phyloP scores from a whole-genome alignment of 1,284 basidiomycete species.

The Trametes polyzona region DNA sequence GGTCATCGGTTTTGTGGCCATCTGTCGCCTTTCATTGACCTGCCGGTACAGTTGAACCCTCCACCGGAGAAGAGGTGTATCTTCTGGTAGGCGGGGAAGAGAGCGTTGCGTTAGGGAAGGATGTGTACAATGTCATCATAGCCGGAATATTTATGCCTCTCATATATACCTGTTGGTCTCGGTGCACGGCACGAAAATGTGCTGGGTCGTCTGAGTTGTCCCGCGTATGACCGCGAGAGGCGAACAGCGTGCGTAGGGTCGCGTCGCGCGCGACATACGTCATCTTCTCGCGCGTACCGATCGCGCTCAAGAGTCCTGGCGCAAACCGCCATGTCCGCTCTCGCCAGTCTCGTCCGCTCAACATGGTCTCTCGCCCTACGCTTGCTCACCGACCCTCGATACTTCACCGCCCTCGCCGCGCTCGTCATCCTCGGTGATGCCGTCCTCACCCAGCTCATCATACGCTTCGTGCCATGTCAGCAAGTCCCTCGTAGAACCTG shows the following conservation, averaged over 20 bases:
- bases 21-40: background rate
- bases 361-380: constrained; percentile 11
- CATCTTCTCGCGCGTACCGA: background rate
- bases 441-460: constrained; percentile 75
- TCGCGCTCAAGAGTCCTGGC: background rate
- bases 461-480: constrained; percentile 78
- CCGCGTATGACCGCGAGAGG: background rate
- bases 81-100: constrained; percentile 53
- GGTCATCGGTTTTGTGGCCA: constrained; percentile 13
- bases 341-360: background rate
- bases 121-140: constrained; percentile 4
- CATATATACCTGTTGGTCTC: background rate
- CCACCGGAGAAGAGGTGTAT: constrained; percentile 67
- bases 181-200: background rate
- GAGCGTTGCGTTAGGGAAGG: background rate
- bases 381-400: constrained; percentile 60
- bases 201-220: no score
- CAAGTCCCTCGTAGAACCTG: constrained; percentile 9
- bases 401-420: constrained; percentile 67
- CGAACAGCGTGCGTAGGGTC: background rate
- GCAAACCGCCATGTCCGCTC: constrained; percentile 10
- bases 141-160: constrained; percentile 10
- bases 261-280: background rate
- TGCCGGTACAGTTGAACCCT: constrained; percentile 59
- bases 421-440: constrained; percentile 76